phyloP scores from a whole-genome alignment of 176 grass and related monocot genomes.

The Canna indica region DNA sequence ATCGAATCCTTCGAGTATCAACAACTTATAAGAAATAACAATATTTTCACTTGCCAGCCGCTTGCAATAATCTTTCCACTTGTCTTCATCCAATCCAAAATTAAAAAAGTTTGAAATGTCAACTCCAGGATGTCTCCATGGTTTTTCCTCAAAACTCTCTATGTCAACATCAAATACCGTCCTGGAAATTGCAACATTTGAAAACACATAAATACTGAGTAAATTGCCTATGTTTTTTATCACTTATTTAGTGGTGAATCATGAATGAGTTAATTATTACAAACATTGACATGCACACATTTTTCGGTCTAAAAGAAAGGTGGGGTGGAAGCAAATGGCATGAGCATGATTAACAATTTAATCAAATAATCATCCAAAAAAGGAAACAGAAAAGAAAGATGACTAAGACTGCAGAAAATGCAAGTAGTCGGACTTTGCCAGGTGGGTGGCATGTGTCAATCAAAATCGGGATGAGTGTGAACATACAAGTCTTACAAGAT shows the following conservation, averaged over 20 bases:
- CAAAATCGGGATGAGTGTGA: neutral
- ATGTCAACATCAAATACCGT: slow-evolving; percentile 79
- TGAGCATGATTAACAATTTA: neutral
- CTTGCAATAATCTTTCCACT: slow-evolving; percentile 97
- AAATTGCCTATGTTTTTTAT: neutral
- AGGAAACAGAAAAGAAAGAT: neutral
- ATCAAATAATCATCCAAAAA: neutral
- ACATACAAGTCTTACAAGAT: no score
- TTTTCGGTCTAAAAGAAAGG: neutral
- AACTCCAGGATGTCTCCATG: slow-evolving; percentile 84
- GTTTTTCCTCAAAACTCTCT: slow-evolving; percentile 93
- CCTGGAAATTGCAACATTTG: slow-evolving; percentile 32
- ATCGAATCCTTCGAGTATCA: neutral
- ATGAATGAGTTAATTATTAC: no score
- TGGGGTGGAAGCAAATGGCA: neutral
- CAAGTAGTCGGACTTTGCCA: no score
- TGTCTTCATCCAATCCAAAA: slow-evolving; percentile 80
- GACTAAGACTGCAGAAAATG: neutral
- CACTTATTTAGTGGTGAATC: neutral
- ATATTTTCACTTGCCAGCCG: slow-evolving; percentile 51
- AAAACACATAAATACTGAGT: neutral
- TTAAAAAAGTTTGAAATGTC: slow-evolving; percentile 91
- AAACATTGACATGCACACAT: neutral
- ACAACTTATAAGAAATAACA: neutral
- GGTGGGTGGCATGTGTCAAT: neutral